A percentile compares a stretch with the other conserved stretches of the same genome.
Evolutionary conservation across 768 basidiomycete genomes (phyloP).

Genomic region (Calocera cornea): DNA sequence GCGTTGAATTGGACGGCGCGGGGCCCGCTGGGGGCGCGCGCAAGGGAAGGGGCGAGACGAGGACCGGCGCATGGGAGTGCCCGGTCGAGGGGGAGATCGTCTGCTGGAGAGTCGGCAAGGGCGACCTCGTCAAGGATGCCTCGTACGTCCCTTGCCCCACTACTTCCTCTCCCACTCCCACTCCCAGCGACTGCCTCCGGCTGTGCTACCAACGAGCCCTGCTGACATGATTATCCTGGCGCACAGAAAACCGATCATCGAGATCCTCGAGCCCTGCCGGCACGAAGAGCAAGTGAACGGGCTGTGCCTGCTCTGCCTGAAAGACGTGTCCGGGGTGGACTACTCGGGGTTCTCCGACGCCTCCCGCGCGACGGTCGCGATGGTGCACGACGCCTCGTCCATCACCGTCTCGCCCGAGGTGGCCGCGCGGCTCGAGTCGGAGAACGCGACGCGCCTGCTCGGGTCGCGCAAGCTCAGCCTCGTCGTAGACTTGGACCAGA

Average conservation of each 20-base stretch:
- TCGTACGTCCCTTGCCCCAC: conserved; percentile 9
- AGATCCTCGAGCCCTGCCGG: conserved; percentile 82
- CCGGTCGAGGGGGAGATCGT: conserved; percentile 67
- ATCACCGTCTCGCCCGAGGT: conserved; percentile 87
- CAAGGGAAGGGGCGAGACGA: conserved; percentile 33
- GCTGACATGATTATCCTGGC: too few species aligned
- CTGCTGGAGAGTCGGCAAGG: conserved; percentile 44
- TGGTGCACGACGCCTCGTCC: conserved; percentile 85
- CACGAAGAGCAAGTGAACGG: conserved; percentile 89
- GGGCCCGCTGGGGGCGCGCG: conserved; percentile 19
- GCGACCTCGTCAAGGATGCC: conserved; percentile 7
- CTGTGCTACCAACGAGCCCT: too few species aligned
- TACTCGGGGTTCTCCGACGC: conserved; percentile 81
- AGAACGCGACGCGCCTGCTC: conserved; percentile 67
- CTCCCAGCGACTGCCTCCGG: background rate
- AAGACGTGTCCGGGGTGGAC: conserved; percentile 84
- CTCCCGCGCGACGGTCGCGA: conserved; percentile 75
- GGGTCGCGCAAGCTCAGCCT: conserved; percentile 69
- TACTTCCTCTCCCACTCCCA: background rate
- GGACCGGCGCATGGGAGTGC: conserved; percentile 85
- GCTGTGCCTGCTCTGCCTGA: conserved; percentile 86
- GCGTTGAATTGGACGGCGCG: conserved; percentile 32
- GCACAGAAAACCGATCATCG: conserved; percentile 26
- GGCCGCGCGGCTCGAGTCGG: conserved; percentile 75
- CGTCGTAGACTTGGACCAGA: conserved; percentile 98